A percentile compares a stretch with the other conserved stretches of the same genome.
phyloP scores from a whole-genome alignment of 108 stramenopile species.

The Nitzschia sp. region DNA sequence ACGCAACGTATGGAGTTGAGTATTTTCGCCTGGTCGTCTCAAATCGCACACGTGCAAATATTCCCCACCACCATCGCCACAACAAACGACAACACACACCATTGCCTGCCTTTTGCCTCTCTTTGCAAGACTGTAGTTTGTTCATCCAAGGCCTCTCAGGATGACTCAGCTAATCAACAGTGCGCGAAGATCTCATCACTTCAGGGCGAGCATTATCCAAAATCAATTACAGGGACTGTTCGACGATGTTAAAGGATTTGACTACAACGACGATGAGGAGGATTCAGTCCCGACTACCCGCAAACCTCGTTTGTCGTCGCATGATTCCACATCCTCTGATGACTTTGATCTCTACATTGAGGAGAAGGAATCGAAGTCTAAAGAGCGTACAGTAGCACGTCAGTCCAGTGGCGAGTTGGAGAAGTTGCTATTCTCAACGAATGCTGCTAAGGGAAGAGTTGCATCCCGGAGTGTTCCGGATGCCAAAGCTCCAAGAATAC shows the following conservation, averaged over 20 bases:
- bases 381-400: neutral
- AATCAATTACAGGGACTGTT: neutral
- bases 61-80: no score
- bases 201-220: slow-evolving; percentile 1
- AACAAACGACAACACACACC: no score
- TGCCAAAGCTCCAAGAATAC: no score
- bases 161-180: no score
- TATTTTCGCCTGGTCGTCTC: no score
- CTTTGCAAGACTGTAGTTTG: no score
- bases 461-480: no score
- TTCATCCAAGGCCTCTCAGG: no score
- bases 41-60: no score
- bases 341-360: neutral
- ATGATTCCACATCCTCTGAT: neutral
- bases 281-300: neutral
- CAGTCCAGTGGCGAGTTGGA: neutral
- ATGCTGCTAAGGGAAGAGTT: no score
- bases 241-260: neutral
- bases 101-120: no score
- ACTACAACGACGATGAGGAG: neutral
- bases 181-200: neutral
- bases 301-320: neutral
- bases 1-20: no score
- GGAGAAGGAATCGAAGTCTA: neutral
- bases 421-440: neutral